Evolutionary conservation across 257 asterid species (phyloP).

Genomic region (Orobanche coerulescens): DNA sequence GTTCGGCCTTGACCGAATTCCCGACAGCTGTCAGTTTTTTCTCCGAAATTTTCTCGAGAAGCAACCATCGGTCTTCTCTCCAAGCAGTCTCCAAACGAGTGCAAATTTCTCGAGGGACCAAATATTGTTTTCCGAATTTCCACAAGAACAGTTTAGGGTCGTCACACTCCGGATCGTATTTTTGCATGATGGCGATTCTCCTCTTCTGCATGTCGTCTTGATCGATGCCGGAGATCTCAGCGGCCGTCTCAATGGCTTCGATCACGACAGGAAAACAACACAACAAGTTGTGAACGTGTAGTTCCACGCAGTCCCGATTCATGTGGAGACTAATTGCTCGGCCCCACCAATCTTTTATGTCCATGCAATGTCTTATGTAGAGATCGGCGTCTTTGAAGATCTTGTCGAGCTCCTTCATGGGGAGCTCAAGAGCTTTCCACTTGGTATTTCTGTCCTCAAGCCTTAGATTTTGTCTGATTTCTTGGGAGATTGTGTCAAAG

Average conservation of each 20-base stretch:
- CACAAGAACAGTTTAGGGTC: conserved; percentile 51
- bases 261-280: conserved; percentile 68
- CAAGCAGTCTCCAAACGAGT: conserved; percentile 44
- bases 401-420: conserved; percentile 72
- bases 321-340: conserved; percentile 61
- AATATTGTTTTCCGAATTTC: conserved; percentile 65
- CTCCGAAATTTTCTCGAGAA: conserved; percentile 36
- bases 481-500: conserved; percentile 53
- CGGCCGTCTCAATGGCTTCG: conserved; percentile 83
- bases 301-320: conserved; percentile 59
- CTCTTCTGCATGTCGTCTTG: conserved; percentile 58
- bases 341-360: conserved; percentile 77
- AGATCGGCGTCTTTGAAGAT: conserved; percentile 61
- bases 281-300: conserved; percentile 63
- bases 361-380: conserved; percentile 52
- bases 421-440: conserved; percentile 74
- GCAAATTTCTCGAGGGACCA: conserved; percentile 51
- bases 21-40: conserved; percentile 21
- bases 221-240: conserved; percentile 61
- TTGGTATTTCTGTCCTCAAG: conserved; percentile 55
- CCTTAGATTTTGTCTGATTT: conserved; percentile 51
- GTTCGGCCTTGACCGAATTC: conserved; percentile 33
- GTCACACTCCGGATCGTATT: conserved; percentile 52
- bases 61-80: conserved; percentile 69
- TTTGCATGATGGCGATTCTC: conserved; percentile 38